Percentiles rank a stretch among this genome's conserved stretches.
phyloP scores from a whole-genome alignment of 805 yeast species.

The Myxozyma mucilagina region DNA sequence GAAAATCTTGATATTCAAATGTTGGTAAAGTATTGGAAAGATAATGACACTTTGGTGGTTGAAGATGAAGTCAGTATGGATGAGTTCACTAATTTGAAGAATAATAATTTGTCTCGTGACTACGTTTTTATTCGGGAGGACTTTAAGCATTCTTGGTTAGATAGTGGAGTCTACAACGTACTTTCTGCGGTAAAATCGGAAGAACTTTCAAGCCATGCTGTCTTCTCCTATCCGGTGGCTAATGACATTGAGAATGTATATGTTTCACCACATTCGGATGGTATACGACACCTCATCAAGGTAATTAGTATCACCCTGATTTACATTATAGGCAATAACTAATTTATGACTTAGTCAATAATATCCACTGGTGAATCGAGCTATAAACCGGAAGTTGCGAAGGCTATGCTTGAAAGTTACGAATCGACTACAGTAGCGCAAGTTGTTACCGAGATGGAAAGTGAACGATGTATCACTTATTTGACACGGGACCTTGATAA shows the following conservation, averaged over 20 bases:
- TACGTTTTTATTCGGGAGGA: constrained; percentile 47
- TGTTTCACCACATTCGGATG: constrained; percentile 6
- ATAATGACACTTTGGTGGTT: constrained; percentile 44
- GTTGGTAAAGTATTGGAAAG: constrained; percentile 66
- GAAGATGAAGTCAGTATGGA: constrained; percentile 14
- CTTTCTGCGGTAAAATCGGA: constrained; percentile 17
- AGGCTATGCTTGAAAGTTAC: constrained; percentile 47
- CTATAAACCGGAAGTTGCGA: constrained; percentile 51
- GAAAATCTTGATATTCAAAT: constrained; percentile 51
- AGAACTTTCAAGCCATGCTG: constrained; percentile 7
- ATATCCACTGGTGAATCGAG: constrained; percentile 55
- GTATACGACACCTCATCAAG: constrained; percentile 34
- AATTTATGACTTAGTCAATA: constrained; percentile 43
- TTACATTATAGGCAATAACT: background rate
- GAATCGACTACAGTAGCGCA: constrained; percentile 51
- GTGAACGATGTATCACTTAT: constrained; percentile 46
- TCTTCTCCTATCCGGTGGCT: constrained; percentile 10
- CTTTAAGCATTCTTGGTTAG: constrained; percentile 12
- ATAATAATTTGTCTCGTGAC: background rate
- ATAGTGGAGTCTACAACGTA: constrained; percentile 7
- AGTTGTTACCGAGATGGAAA: constrained; percentile 53
- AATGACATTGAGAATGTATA: background rate
- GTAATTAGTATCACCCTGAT: background rate
- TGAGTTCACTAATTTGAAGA: constrained; percentile 5
- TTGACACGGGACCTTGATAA: constrained; percentile 39